A percentile compares a stretch with the other conserved stretches of the same genome.
Conservation (phyloP, 2,329 filamentous ascomycete species). For the Exophiala sp. region DNA sequence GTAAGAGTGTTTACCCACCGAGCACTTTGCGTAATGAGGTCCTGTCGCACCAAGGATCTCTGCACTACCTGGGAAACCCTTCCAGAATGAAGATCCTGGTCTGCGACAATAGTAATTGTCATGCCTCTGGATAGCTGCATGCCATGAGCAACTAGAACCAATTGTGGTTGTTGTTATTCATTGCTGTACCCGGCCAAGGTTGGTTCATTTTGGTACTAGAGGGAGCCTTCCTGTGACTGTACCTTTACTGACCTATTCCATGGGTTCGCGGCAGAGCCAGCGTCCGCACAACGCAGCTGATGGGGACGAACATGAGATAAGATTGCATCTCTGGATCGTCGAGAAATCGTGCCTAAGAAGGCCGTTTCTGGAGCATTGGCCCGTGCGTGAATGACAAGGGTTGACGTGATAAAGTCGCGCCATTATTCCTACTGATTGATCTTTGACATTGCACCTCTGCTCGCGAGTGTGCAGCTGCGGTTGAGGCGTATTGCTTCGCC, state of each 20-base stretch:
- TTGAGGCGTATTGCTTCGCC: too few species aligned
- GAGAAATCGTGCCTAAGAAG: too few species aligned
- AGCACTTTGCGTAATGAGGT: not conserved
- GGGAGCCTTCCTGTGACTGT: not conserved
- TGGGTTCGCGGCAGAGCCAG: not conserved
- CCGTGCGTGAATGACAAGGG: too few species aligned
- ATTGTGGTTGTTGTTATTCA: not conserved
- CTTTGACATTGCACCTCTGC: too few species aligned
- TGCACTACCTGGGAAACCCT: conserved; percentile 6
- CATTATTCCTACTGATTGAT: too few species aligned
- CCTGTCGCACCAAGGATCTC: conserved; percentile 14
- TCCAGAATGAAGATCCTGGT: conserved; percentile 11
- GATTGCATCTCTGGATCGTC: too few species aligned
- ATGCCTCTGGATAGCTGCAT: conserved; percentile 9
- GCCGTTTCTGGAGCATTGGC: too few species aligned
- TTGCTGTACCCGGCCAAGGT: conserved; percentile 8
- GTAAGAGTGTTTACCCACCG: too few species aligned
- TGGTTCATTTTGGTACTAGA: not conserved
- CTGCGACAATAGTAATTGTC: conserved; percentile 13
- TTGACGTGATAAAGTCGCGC: too few species aligned
- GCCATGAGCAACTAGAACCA: conserved; percentile 4
- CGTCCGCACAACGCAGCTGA: not conserved
- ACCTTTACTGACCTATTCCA: not conserved
- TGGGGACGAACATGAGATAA: too few species aligned
- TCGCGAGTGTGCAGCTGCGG: too few species aligned